Evolutionary conservation across 1,139 yeast genomes (phyloP), one percentile per base, ranked within the genome.

Genomic region (Pneumocystis canis): DNA sequence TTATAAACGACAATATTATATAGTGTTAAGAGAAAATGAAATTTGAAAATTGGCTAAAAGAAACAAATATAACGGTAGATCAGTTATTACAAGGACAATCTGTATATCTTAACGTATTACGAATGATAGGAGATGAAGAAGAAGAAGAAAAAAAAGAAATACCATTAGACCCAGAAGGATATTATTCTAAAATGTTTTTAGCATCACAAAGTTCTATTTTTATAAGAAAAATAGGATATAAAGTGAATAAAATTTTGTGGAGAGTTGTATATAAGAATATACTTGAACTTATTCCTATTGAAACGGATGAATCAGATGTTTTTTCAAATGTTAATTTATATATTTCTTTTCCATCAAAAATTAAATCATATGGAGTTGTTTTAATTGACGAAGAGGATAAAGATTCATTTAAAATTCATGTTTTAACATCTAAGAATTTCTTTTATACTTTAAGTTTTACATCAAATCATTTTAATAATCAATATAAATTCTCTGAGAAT

Each of bases 381-480:
- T 39, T 57, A 4, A 35, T 35, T 3, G 59, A 57, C 20, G 30
- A 35, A 9, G 25, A 56, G 3, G 35, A 57, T 14, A 6, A 7
- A 9, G 59, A 57, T 57, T 35, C 9, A 30, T 35, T 63, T 30
- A 59, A 57, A 30, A 61, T 63, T 2, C 64, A 63, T 56, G 65
- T 63, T 58, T 63, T 63, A 16, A 58, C 64, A 41, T 56, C 33
- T n/a, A 30, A n/a, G 6, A 30, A 54, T 25, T 11, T 62, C n/a
- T 60, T 63, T 28, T 63, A 63, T 35, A 53, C 64, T 20, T 60
- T 63, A 58, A 58, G 60, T 31, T 33, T 63, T 58, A 63, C 64
- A 35, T 61, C 65, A 4, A 58, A 31, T 16, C 41, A 63, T 39
- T 54, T 63, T 31, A 58, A 53, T n/a, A 9, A 7, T 9, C 31